Conservation (phyloP, 805 yeast genomes). For the Suhomyces sp. region DNA sequence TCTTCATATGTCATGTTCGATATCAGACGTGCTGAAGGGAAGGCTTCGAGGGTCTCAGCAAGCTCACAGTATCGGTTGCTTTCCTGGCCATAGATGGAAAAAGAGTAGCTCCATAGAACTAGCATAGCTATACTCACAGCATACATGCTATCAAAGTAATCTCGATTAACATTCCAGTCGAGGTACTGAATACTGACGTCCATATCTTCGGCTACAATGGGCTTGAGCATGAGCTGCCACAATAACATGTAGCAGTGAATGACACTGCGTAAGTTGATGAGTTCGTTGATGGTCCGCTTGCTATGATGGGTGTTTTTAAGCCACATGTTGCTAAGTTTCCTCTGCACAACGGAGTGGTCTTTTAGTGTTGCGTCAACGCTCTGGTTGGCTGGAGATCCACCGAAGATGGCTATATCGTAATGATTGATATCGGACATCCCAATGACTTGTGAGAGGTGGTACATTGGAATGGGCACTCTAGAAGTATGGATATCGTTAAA, state of each 20-base stretch:
- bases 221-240: conserved; percentile 37
- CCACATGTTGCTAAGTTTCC: conserved; percentile 36
- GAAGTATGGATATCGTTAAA: conserved; percentile 13
- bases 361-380: conserved; percentile 41
- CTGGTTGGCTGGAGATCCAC: conserved; percentile 83
- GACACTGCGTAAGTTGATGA: conserved; percentile 33
- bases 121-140: conserved; percentile 37
- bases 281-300: conserved; percentile 20
- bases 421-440: conserved; percentile 62
- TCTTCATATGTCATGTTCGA: conserved; percentile 17
- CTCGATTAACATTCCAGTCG: conserved; percentile 33
- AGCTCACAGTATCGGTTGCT: conserved; percentile 20
- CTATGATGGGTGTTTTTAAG: conserved; percentile 38
- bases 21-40: neutral
- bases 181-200: conserved; percentile 13
- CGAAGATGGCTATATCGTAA: conserved; percentile 72
- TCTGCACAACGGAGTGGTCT: conserved; percentile 33
- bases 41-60: conserved; percentile 6
- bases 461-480: conserved; percentile 46
- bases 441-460: conserved; percentile 70
- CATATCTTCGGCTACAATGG: conserved; percentile 18
- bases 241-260: conserved; percentile 39
- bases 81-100: conserved; percentile 32
- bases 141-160: conserved; percentile 36
- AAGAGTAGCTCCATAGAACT: conserved; percentile 41